Percentiles rank a stretch among this genome's conserved stretches.
These are phyloP conservation scores for Pelargonium australe DNA, from an alignment of 441 rosid genomes.

Conservation along the genomic window DNA sequence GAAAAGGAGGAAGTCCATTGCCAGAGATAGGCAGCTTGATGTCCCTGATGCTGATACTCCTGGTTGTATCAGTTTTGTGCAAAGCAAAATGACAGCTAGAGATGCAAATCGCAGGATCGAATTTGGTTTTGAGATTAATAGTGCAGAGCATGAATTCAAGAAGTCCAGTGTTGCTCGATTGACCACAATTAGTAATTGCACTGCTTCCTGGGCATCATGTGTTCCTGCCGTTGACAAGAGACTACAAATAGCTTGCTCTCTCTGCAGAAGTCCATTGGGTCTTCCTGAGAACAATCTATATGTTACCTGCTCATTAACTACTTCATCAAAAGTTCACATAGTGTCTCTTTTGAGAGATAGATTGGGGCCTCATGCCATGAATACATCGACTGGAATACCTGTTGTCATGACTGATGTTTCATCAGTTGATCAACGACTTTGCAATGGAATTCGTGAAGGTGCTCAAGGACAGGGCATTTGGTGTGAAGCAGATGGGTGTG, in stretches of 20 bases:
- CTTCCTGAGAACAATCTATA: constrained; percentile 52
- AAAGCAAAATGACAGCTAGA: constrained; percentile 21
- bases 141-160: constrained; percentile 26
- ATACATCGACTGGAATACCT: constrained; percentile 38
- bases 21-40: constrained; percentile 28
- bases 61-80: constrained; percentile 24
- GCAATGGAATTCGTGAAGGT: constrained; percentile 32
- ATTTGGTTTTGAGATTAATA: constrained; percentile 34
- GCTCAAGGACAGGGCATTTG: constrained; percentile 48
- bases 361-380: constrained; percentile 25
- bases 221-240: constrained; percentile 35
- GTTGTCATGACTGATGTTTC: constrained; percentile 54
- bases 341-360: constrained; percentile 44
- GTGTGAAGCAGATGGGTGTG: constrained; percentile 90
- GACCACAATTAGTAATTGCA: constrained; percentile 5
- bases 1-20: constrained; percentile 52
- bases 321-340: constrained; percentile 57
- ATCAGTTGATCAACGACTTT: constrained; percentile 51
- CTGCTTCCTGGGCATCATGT: constrained; percentile 22
- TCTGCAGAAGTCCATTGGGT: constrained; percentile 64
- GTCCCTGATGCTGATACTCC: constrained; percentile 26
- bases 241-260: constrained; percentile 51
- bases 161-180: constrained; percentile 22
- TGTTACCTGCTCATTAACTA: constrained; percentile 46
- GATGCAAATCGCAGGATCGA: constrained; percentile 46